Base-by-base conservation (phyloP, 495 filamentous ascomycete species). In the Penicillium malachiteum region DNA sequence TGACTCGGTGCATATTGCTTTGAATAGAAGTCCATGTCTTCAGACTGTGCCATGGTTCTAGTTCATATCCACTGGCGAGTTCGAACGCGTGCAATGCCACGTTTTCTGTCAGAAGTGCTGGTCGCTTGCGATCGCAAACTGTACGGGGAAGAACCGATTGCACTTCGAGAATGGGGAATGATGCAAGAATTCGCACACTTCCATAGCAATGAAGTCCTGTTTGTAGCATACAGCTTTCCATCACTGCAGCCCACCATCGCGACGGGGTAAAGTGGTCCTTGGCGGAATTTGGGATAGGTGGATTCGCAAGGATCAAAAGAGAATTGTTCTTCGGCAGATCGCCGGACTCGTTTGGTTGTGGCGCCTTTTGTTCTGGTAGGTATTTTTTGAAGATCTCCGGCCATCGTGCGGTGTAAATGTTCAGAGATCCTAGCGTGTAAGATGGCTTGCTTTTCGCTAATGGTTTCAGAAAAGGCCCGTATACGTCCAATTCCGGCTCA, bases 141-240 rank as follows among this genome's bases (percentile, higher is more conserved):
- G 63, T 71, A 30, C 79, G 80, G 1, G 91, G 89, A 4, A 86
- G 35, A 6, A 80, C 39, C 2, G 49, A 12, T 1, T 60, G 54
- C 44, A 76, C 81, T 18, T 89, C 86, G 0, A 68, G 56, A 32
- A 80, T 65, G 0, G 71, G 64, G 5, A 81, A 46, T 80, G 88
- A 87, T 30, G 88, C 57, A 3, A 96, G 72, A 71, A 92, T 82
- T 48, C 91, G 82, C 7, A 93, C 85, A 7, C 81, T 79, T 8
- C 91, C 69, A 21, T 78, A 71, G 21, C 49, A 41, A 43, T 74
- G 64, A 1, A 77, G 10, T 7, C 60, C 68, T 8, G 18, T 26
- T 42, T 70, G 69, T 16, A 51, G 48, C 49, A 75, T 37, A 40
- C 71, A 75, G 12, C 13, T 42, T 16, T 70, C 62, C 65, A 75